These are phyloP conservation scores for Gigaspora rosea DNA, from an alignment of 192 early-diverging fungal genomes.

Conservation along the genomic window DNA sequence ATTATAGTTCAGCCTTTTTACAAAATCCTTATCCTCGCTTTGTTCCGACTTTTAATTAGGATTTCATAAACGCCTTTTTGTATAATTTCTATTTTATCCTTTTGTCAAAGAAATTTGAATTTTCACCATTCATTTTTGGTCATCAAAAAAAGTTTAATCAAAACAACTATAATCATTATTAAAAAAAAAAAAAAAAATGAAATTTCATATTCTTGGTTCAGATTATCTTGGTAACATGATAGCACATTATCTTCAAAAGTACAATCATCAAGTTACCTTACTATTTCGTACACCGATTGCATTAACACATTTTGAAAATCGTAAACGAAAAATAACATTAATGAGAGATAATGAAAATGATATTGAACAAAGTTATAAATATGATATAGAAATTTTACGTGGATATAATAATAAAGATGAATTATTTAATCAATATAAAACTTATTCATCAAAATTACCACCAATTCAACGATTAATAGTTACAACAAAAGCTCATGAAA, in stretches of 20 bases:
- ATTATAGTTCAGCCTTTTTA: no score
- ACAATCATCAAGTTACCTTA: slow-evolving; percentile 53
- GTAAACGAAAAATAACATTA: not conserved
- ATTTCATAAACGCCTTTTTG: no score
- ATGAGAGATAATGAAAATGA: not conserved
- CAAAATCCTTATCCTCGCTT: no score
- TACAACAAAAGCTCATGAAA: not conserved
- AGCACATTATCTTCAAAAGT: slow-evolving; percentile 54
- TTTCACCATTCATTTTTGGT: no score
- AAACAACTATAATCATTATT: no score
- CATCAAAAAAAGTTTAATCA: no score
- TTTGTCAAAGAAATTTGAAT: no score
- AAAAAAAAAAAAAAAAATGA: not conserved
- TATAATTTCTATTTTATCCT: no score
- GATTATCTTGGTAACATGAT: slow-evolving; percentile 71
- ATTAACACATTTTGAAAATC: not conserved
- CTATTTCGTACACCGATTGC: slow-evolving; percentile 43
- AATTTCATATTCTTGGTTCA: slow-evolving; percentile 67
- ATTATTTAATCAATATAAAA: not conserved
- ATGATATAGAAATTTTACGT: slow-evolving; percentile 1
- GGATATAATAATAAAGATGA: not conserved
- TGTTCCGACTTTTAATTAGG: no score
- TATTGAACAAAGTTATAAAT: not conserved
- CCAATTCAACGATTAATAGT: not conserved
- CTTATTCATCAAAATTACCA: not conserved